Base-by-base conservation (phyloP, 352 stramenopile genomes). In the Phytophthora meadii region DNA sequence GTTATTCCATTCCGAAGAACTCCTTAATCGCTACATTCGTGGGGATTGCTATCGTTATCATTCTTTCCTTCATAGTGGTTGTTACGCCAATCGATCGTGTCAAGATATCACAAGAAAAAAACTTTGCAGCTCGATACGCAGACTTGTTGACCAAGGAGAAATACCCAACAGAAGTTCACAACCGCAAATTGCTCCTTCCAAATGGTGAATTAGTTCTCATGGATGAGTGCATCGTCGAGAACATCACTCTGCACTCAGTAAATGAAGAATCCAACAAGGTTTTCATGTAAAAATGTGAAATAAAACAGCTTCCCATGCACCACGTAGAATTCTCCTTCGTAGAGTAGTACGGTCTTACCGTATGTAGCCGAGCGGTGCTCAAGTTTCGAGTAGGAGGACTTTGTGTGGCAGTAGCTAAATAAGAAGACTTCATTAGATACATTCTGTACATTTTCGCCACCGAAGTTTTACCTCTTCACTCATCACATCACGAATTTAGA, bases 161-260 rank as follows among this genome's bases (percentile, higher is more conserved):
- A 9, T 87, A 87, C 53, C 63, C 72, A 0, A 30, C 39, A 7
- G 50, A 76, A 11, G 62, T 87, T 6, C 74, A 79, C 51, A 61
- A 74, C 12, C 76, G 70, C 4, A 45, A 68, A 3, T 42, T 85
- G 9, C 24, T 44, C 24, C 22, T 80, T 2, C 51, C 61, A 19
- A 47, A 27, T 2, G 62, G 68, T 8, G 68, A 82, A 3, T 22
- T 50, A 0, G 49, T 84, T 25, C 27, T 55, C 0, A 71, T 82
- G 25, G 74, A 84, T 14, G 76, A 82, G 24, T 84, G 76, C 52
- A 61, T 46, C 22, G 22, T 22, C 22, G 22, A 22, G 22, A 22
- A 22, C 22, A 22, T 22, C 22, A 22, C 22, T 22, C 22, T 22
- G 22, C 22, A 22, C 22, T 22, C 22, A 2, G 22, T 22, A 22